Base-by-base conservation (phyloP, 2,329 filamentous ascomycete species). In the Sporothrix brunneoviolacea region DNA sequence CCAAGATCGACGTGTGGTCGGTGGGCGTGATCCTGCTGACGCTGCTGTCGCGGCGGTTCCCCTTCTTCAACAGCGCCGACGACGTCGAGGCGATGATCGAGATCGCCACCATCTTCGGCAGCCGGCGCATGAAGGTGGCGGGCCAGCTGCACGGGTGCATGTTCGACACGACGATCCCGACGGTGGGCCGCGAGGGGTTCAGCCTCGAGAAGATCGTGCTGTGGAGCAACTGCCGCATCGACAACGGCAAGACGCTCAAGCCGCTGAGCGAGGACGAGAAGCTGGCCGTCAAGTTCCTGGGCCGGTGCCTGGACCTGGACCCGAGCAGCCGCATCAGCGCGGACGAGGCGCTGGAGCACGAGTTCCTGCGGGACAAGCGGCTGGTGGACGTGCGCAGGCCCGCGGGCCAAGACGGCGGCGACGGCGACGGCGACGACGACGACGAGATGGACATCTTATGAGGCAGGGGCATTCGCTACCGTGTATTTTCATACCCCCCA, bases 21-120 rank as follows among this genome's bases (percentile, higher is more conserved):
- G 91, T 85, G 0, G 93, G 93, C 37, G 91, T 98, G n/a, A 95
- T 98, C 50, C 77, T 98, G 3, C 75, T 98, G n/a, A 98, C 93
- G 1, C 86, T 98, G 56, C 74, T 98, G 13, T 91, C 88, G 36
- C 86, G 86, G 51, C 83, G 93, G 4, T 98, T 98, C 61, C 93
- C 93, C 1, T 98, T 98, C 69, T 98, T 98, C 76, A 96, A 98
- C 69, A 95, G 88, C 40, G 86, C 90, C n/a, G 93, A 98, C 65
- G 93, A 98, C 61, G 86, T 98, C 42, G 93, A 98, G 63, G 93
- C 93, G 46, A 86, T 96, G 78, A 91, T 98, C 58, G 93, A 98
- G 68, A 94, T 98, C 58, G 88, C 91, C 32, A 95, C 89, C 52
- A 95, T 98, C 54, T 96, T 97, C 65, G 93, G 93, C 44, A 77